Evolutionary conservation across 225 moss, liverwort and hornwort species (phyloP), one percentile per base, ranked within the genome.

Genomic region (Marchantia paleacea): DNA sequence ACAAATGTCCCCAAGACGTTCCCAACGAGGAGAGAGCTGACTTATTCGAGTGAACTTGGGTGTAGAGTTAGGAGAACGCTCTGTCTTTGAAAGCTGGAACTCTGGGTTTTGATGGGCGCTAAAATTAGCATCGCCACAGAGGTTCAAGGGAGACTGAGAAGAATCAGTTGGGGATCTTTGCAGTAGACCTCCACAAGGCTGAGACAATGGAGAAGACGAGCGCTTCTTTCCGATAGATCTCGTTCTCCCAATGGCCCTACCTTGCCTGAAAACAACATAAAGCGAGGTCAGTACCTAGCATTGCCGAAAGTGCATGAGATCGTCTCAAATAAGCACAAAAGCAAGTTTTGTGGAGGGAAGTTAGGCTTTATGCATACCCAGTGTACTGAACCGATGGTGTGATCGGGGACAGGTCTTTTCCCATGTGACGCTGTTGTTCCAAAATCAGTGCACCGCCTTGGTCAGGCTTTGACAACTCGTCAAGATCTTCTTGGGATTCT

Each of bases 1-100:
- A 72, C 97, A 97, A 66, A 97, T 91, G 53, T 97, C 92, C 22
- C 89, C 91, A 7, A 97, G 87, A 28, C 93, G 91, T 75, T 97
- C 94, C 97, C 97, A 97, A 15, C 91, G 91, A 47, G 94, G 94
- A 55, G 93, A 94, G 48, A 90, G 93, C 72, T 93, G 94, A 52
- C 84, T 88, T 20, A 88, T 89, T 86, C 90, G 86, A 12, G 91
- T 88, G 52, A 96, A 90, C 51, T 92, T 93, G 1, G 93, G 92
- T 30, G 94, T 97, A 1, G 89, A 83, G 74, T 85, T 82, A 8
- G 94, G 91, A 6, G 94, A 94, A 67, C 84, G 90, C 20, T 87
- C 85, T 54, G 81, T 82, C 79, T 83, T 87, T 50, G 84, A 83
- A 52, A 85, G 89, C 19, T 83, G 90, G 69, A 90, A 82, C 10